phyloP scores from a whole-genome alignment of 805 yeast species.

The Metschnikowia koreensis region DNA sequence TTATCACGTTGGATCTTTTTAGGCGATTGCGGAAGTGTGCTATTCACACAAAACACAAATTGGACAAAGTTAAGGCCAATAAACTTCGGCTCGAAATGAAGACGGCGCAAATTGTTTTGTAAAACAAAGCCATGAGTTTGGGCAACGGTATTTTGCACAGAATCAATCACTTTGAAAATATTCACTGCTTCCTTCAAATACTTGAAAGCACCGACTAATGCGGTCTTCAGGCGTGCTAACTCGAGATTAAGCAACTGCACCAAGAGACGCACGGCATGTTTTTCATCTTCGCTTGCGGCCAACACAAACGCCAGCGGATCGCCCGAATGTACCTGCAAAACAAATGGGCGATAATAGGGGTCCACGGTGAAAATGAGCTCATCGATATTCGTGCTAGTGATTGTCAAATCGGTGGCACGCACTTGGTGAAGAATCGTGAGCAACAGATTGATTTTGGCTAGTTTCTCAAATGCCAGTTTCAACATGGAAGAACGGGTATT shows the following conservation, averaged over 20 bases:
- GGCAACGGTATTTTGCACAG: slow-evolving; percentile 13
- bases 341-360: slow-evolving; percentile 17
- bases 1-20: slow-evolving; percentile 38
- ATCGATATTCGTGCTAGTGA: slow-evolving; percentile 27
- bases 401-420: slow-evolving; percentile 25
- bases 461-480: slow-evolving; percentile 26
- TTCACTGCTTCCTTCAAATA: slow-evolving; percentile 34
- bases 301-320: slow-evolving; percentile 5
- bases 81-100: slow-evolving; percentile 33
- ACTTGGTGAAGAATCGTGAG: slow-evolving; percentile 36
- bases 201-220: slow-evolving; percentile 33
- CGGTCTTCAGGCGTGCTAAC: slow-evolving; percentile 7
- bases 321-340: slow-evolving; percentile 17
- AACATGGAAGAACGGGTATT: slow-evolving; percentile 13
- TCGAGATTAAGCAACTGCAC: slow-evolving; percentile 27
- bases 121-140: slow-evolving; percentile 16
- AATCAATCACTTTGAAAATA: slow-evolving; percentile 24
- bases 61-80: slow-evolving; percentile 31
- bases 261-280: slow-evolving; percentile 18
- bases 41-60: slow-evolving; percentile 31
- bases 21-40: slow-evolving; percentile 22
- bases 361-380: slow-evolving; percentile 31
- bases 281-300: slow-evolving; percentile 11
- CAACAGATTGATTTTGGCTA: slow-evolving; percentile 32
- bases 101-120: slow-evolving; percentile 30